phyloP scores from a whole-genome alignment of 768 basidiomycete species.

The Panaeolus cyanescens region DNA sequence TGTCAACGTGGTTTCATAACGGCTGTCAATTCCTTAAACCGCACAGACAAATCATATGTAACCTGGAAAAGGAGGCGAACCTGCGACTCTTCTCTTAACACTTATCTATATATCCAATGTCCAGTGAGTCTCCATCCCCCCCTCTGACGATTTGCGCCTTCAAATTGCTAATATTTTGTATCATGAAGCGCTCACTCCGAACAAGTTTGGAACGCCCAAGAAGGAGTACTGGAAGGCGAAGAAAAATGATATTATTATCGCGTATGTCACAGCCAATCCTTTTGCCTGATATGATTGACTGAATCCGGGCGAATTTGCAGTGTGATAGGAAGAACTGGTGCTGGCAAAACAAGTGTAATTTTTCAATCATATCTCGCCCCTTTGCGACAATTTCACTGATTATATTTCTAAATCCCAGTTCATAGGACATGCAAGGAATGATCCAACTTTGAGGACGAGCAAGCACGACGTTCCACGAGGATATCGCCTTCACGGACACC shows the following conservation, averaged over 20 bases:
- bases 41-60: conserved; percentile 1
- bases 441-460: background rate
- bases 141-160: background rate
- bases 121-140: background rate
- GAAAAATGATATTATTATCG: conserved; percentile 2
- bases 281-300: background rate
- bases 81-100: background rate
- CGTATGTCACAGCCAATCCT: background rate
- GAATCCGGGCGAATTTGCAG: background rate
- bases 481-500: background rate
- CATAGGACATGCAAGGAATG: background rate
- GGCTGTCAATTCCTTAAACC: conserved; percentile 1
- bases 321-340: background rate
- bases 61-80: background rate
- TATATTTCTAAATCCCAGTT: background rate
- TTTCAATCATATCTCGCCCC: background rate
- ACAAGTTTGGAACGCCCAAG: background rate
- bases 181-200: background rate
- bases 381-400: background rate
- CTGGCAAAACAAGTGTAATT: conserved; percentile 1
- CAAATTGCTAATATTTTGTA: background rate
- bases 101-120: background rate
- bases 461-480: background rate
- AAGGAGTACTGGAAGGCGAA: conserved; percentile 1
- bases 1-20: conserved; percentile 4